phyloP scores from a whole-genome alignment of 1,139 yeast genomes.

The Yamadazyma dushanensis region DNA sequence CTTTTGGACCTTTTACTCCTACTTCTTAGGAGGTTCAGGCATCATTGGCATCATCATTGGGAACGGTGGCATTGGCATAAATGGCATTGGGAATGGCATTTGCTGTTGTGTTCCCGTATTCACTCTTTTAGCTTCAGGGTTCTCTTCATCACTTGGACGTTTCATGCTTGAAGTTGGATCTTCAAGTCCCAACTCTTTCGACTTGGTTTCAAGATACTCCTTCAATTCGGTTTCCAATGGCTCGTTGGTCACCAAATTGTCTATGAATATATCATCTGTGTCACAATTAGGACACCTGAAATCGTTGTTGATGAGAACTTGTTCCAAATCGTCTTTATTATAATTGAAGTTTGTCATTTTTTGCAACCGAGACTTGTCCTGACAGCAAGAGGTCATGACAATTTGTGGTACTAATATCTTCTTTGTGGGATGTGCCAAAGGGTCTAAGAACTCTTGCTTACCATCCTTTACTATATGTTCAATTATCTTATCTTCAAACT shows the following conservation, averaged over 20 bases:
- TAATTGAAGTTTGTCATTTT: constrained; percentile 41
- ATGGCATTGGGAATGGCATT: constrained; percentile 22
- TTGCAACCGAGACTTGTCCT: constrained; percentile 55
- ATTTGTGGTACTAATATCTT: constrained; percentile 65
- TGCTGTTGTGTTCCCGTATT: constrained; percentile 17
- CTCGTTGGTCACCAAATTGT: constrained; percentile 62
- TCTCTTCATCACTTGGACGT: constrained; percentile 25
- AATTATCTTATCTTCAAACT: constrained; percentile 37
- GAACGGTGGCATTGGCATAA: constrained; percentile 26
- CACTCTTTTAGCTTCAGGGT: constrained; percentile 32
- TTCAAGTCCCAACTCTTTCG: constrained; percentile 39
- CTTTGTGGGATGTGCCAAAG: constrained; percentile 57
- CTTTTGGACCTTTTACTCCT: constrained; percentile 1
- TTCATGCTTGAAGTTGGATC: constrained; percentile 31
- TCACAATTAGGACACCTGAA: constrained; percentile 90
- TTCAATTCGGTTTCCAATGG: constrained; percentile 56
- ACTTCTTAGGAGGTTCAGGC: constrained; percentile 12
- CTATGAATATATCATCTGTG: constrained; percentile 71
- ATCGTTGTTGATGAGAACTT: constrained; percentile 73
- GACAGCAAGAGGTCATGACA: constrained; percentile 87
- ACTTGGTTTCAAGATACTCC: constrained; percentile 49
- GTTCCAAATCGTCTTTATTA: constrained; percentile 56
- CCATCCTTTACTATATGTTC: constrained; percentile 42
- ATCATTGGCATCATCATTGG: constrained; percentile 21
- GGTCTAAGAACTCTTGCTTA: constrained; percentile 50